Evolutionary conservation across 2,329 filamentous ascomycete genomes (phyloP), one percentile per base, ranked within the genome.

Genomic region (Xylaria sp.): DNA sequence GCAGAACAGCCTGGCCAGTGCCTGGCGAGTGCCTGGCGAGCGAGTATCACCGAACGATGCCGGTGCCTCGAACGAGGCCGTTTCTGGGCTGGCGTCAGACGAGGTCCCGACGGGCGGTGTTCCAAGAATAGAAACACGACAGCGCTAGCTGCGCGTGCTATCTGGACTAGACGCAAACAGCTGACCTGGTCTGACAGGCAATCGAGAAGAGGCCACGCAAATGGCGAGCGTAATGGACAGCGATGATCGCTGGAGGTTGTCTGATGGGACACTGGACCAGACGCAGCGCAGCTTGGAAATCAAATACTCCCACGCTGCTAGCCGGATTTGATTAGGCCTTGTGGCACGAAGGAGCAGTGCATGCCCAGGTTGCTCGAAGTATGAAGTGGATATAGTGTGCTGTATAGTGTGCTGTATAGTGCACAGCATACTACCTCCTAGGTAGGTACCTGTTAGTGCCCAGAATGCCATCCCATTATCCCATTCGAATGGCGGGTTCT

Each of bases 91-190:
- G 21, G 41, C 38, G 53, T 63, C 15, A 62, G 63, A 60, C 53
- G 15, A 29, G 52, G 44, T 33, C n/a, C 54, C 48, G 52, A 60
- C 54, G 55, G 33, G 38, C 33, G 56, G 46, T 52, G 55, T 65
- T 63, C 63, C 48, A 63, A 60, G 48, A 63, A 63, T 65, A 65
- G 63, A 63, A 63, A 46, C 51, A 37, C 33, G 49, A 41, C 23
- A 17, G 49, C 35, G 43, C 13, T 44, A 27, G 33, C n/a, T 29
- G 29, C 17, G 31, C 11, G 15, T 7, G 31, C 13, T 13, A 4
- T 8, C 54, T 29, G 53, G 57, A 61, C 61, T 48, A 57, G 57
- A 57, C 48, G n/a, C 56, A 54, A 58, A 54, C 40, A 60, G 53
- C 62, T 60, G 60, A 63, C 52, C 55, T 60, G 43, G 33, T 38